These are phyloP conservation scores for Cokeromyces recurvatus DNA, from an alignment of 371 early-diverging fungal genomes.

Conservation along the genomic window DNA sequence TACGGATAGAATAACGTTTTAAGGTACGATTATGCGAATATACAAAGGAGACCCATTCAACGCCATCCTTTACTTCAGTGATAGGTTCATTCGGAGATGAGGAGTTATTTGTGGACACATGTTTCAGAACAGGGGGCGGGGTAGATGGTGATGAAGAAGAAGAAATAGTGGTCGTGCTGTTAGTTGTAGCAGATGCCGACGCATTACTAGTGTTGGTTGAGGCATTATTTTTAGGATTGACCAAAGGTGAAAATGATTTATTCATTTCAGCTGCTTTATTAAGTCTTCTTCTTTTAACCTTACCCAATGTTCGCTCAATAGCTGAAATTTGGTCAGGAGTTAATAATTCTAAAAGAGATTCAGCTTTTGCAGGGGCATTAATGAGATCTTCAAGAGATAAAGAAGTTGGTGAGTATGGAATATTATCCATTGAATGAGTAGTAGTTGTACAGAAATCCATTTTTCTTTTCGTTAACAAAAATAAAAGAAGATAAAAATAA, in stretches of 20 bases:
- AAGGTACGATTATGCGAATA: conserved; percentile 63
- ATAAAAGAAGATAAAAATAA: conserved; percentile 2
- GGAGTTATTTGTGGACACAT: background rate
- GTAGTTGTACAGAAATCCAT: conserved; percentile 26
- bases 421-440: background rate
- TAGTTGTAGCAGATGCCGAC: background rate
- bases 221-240: background rate
- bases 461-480: conserved; percentile 12
- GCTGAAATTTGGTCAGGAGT: conserved; percentile 31
- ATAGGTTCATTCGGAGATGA: conserved; percentile 34
- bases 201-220: background rate
- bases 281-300: conserved; percentile 34
- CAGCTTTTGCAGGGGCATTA: conserved; percentile 29
- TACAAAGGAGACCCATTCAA: conserved; percentile 67
- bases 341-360: conserved; percentile 24
- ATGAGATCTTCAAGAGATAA: conserved; percentile 34
- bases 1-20: conserved; percentile 71
- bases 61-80: conserved; percentile 48
- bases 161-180: background rate
- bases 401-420: conserved; percentile 26
- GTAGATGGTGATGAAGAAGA: background rate
- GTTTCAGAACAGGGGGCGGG: conserved; percentile 1
- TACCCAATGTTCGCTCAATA: conserved; percentile 33
- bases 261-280: background rate
- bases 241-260: background rate